A percentile compares a stretch with the other conserved stretches of the same genome.
Evolutionary conservation across 345 rosid species (phyloP).

Genomic region (Acer campestre): DNA sequence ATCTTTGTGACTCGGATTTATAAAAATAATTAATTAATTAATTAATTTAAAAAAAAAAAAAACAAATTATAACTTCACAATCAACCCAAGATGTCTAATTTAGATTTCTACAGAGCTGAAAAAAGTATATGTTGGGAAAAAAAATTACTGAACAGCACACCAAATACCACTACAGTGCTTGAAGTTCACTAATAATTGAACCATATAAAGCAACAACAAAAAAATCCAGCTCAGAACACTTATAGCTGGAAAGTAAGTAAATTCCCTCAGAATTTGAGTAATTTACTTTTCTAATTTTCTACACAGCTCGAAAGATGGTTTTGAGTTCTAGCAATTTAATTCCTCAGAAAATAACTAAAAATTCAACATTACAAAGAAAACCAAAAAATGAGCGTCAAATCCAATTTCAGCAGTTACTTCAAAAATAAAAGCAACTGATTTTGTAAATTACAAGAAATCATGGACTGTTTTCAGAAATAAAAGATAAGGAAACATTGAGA

Average conservation of each 20-base stretch:
- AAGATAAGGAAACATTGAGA: conserved; percentile 13
- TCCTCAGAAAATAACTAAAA: background rate
- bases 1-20: background rate
- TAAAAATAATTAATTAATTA: background rate
- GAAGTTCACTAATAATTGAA: background rate
- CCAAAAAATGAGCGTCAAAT: background rate
- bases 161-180: background rate
- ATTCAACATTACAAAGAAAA: conserved; percentile 1
- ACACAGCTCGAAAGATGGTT: conserved; percentile 6
- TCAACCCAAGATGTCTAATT: background rate
- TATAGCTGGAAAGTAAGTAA: background rate
- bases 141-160: background rate
- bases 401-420: background rate
- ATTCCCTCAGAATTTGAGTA: background rate
- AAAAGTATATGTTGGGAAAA: background rate
- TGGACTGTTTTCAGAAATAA: background rate
- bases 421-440: background rate
- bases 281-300: background rate
- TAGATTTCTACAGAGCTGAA: background rate
- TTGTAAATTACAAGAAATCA: background rate
- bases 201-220: background rate
- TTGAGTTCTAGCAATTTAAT: background rate
- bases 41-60: too few species aligned
- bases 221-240: background rate
- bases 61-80: background rate